Base-by-base conservation (phyloP, 2,329 filamentous ascomycete species). In the Trichoderma gracile region DNA sequence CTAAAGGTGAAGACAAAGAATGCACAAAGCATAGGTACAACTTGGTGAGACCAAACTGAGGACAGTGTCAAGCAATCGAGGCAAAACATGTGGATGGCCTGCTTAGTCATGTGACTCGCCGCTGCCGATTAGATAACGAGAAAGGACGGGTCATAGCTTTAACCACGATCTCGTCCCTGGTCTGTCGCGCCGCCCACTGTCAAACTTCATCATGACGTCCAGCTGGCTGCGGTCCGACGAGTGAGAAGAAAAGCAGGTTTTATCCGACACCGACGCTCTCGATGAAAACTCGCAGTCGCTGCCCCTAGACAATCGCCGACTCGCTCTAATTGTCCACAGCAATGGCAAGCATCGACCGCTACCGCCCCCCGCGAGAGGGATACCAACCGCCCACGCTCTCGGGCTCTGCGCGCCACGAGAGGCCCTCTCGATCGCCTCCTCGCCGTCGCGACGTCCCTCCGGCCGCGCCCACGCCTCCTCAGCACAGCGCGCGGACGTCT, bases 331-430 rank as follows among this genome's bases (percentile, higher is more conserved):
- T 62, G 40, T 58, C 40, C 58, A 62, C 67, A 67, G 70, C 68
- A 70, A 87, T 87, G 85, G 84, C 84, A 68, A 86, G 83, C 73
- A 81, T 87, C 74, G 84, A 86, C 73, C 78, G 82, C 72, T 87
- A 87, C 70, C 80, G 84, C 67, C 83, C 83, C 60, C 78, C 81
- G 57, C 80, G 83, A 66, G 84, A 86, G 74, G 80, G 79, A 68
- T 86, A 86, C 68, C 83, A 85, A 69, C 83, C 84, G 63, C 84
- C 84, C 15, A 74, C 75, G 38, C 70, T 82, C 69, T 78, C 67
- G 67, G 75, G 66, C 71, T 77, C 71, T 71, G 72, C 73, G 68
- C 74, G 73, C 69, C 76, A 75, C 64, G 79, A 81, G 49, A 79
- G 77, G 66, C 72, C 77, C 33, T 82, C 83, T 54, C 81, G 79